Base-by-base conservation (phyloP, 2,329 filamentous ascomycete genomes). In the Penicillium corylophilum region DNA sequence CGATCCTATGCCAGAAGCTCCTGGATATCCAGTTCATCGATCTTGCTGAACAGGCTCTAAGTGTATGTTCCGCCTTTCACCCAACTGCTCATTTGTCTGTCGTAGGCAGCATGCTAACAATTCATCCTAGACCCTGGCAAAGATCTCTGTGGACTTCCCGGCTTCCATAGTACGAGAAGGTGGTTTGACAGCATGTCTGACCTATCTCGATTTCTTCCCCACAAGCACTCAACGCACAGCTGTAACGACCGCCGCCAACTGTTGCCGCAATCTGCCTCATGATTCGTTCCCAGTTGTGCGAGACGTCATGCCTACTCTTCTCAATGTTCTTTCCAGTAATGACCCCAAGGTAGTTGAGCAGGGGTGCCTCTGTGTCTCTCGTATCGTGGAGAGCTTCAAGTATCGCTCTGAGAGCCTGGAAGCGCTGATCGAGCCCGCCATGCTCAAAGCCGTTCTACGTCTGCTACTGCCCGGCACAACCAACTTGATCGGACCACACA, bases 321-420 rank as follows among this genome's bases (percentile, higher is more conserved):
- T 95, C 52, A 90, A 91, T 65, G 94, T 97, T 13, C 79, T 99
- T 35, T 84, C 83, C 50, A 97, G 93, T 76, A 96, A 83, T 71
- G 94, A 99, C 67, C 94, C 96, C 66, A 89, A 93, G 59, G 95
- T 99, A 15, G 92, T 99, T 18, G 94, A 99, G 71, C 92, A 99
- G 71, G 94, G 90, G 10, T 96, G 93, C 22, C 82, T 96, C 7
- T 99, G 94, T 71, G 93, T 99, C 16, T 95, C 92, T 4, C 84
- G 94, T 39, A 94, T 99, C 54, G 90, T 97, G 26, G 93, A 99
- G 75, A 97, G 94, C 76, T 99, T 97, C 79, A 93, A 89, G 67
- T 87, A 93, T 65, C 86, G 92, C 50, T 83, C 93, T 18, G 82
- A 83, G 48, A 96, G 95, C 72, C 79, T 99, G 12, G 95, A 99